These are phyloP conservation scores for Neophaeococcomyces aloes DNA, from an alignment of 2,329 filamentous ascomycete genomes.

Conservation along the genomic window DNA sequence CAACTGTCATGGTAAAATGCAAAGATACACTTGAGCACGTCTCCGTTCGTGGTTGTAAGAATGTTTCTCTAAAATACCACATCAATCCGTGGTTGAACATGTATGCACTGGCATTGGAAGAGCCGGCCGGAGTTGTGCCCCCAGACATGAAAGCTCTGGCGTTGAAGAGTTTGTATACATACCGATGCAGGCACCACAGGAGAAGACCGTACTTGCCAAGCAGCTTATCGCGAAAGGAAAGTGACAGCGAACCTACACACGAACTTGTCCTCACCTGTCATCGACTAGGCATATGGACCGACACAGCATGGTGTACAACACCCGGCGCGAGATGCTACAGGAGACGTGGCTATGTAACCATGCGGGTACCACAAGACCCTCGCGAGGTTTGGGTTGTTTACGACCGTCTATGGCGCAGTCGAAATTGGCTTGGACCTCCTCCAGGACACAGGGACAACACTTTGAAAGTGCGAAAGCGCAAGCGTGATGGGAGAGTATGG, in stretches of 20 bases:
- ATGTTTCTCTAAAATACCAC: slow-evolving; percentile 55
- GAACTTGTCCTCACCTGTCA: slow-evolving; percentile 50
- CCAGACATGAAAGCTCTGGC: slow-evolving; percentile 36
- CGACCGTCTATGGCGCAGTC: slow-evolving; percentile 48
- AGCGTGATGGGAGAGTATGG: slow-evolving; percentile 44
- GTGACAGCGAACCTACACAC: slow-evolving; percentile 51
- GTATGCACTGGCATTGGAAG: slow-evolving; percentile 32
- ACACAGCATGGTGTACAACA: slow-evolving; percentile 51
- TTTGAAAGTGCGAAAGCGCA: slow-evolving; percentile 16
- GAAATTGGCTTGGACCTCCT: slow-evolving; percentile 45
- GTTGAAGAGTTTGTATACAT: slow-evolving; percentile 51
- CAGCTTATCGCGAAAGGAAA: slow-evolving; percentile 45
- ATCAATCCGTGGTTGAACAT: slow-evolving; percentile 48
- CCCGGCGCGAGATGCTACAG: slow-evolving; percentile 47
- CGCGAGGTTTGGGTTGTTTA: slow-evolving; percentile 54
- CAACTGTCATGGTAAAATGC: slow-evolving; percentile 44
- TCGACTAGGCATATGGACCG: slow-evolving; percentile 49
- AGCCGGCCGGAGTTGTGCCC: slow-evolving; percentile 21
- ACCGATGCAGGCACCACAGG: slow-evolving; percentile 52
- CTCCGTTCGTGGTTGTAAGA: slow-evolving; percentile 53
- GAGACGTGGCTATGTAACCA: slow-evolving; percentile 46
- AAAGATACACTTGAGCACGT: slow-evolving; percentile 48
- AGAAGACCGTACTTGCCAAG: slow-evolving; percentile 49
- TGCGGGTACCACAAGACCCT: slow-evolving; percentile 44
- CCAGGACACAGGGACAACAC: slow-evolving; percentile 15